phyloP scores from a whole-genome alignment of 23 red algal genomes.

The Cyanidium caldarium region DNA sequence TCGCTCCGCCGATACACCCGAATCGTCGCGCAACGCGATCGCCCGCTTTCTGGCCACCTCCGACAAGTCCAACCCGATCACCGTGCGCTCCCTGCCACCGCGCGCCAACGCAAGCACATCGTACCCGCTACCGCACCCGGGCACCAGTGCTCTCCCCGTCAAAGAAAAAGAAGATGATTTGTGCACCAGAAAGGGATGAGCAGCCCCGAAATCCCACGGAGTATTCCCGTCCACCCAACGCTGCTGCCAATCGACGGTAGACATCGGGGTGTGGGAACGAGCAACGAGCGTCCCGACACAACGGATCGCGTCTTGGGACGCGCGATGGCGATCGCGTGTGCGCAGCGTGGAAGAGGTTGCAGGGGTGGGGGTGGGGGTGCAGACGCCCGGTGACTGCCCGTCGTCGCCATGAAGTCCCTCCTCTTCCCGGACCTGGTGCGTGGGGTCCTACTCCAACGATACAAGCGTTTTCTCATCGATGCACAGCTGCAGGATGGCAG shows the following conservation, averaged over 20 bases:
- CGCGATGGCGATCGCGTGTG: too few species aligned
- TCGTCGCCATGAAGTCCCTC: background rate
- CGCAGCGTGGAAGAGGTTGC: too few species aligned
- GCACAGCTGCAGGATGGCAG: background rate
- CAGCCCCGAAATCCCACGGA: background rate
- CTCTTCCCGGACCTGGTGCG: background rate
- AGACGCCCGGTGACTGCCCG: too few species aligned
- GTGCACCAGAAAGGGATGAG: constrained; percentile 1
- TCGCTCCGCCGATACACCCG: constrained; percentile 7
- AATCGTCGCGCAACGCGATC: constrained; percentile 13
- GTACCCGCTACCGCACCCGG: constrained; percentile 62
- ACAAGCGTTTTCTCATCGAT: background rate
- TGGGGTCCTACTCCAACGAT: background rate
- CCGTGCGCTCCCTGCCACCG: constrained; percentile 5
- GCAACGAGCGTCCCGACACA: background rate
- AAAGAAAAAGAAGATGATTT: background rate
- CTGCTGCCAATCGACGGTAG: background rate
- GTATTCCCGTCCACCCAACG: background rate
- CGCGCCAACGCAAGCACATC: constrained; percentile 37
- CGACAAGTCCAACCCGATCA: constrained; percentile 43
- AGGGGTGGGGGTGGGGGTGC: too few species aligned
- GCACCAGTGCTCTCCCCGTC: constrained; percentile 29
- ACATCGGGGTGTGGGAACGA: background rate
- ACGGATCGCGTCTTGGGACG: too few species aligned
- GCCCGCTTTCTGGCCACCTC: constrained; percentile 11